Evolutionary conservation across 75 land plant species (phyloP).

Genomic region (Cryptomeria japonica): DNA sequence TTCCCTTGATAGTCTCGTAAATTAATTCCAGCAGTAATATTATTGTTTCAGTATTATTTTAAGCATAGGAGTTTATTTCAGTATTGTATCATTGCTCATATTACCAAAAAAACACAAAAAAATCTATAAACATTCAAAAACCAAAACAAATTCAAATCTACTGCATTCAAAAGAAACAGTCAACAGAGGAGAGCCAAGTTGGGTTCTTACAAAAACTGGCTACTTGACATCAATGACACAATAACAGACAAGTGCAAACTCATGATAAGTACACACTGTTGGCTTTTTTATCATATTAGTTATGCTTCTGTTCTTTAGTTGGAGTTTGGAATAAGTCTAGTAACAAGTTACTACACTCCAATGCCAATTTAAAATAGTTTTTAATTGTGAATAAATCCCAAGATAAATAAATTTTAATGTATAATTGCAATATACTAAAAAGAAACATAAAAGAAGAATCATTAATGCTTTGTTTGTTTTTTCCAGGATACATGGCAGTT

Average conservation of each 20-base stretch:
- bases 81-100: too few species aligned
- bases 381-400: not conserved
- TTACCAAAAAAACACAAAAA: too few species aligned
- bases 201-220: too few species aligned
- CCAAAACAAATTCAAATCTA: too few species aligned
- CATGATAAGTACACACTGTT: not conserved
- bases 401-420: not conserved
- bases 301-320: not conserved
- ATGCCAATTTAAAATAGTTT: not conserved
- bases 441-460: not conserved
- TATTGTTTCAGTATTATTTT: too few species aligned
- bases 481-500: conserved; percentile 33
- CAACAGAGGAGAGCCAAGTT: too few species aligned
- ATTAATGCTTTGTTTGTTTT: not conserved
- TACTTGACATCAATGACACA: too few species aligned
- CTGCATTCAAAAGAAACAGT: too few species aligned
- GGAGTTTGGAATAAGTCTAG: not conserved
- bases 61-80: too few species aligned
- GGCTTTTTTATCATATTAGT: not conserved
- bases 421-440: not conserved
- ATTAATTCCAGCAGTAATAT: too few species aligned
- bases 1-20: too few species aligned
- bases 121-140: too few species aligned
- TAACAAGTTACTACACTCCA: not conserved
- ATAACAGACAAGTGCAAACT: not conserved